Base-by-base conservation (phyloP, 257 asterid genomes). In the Nemophila menziesii region DNA sequence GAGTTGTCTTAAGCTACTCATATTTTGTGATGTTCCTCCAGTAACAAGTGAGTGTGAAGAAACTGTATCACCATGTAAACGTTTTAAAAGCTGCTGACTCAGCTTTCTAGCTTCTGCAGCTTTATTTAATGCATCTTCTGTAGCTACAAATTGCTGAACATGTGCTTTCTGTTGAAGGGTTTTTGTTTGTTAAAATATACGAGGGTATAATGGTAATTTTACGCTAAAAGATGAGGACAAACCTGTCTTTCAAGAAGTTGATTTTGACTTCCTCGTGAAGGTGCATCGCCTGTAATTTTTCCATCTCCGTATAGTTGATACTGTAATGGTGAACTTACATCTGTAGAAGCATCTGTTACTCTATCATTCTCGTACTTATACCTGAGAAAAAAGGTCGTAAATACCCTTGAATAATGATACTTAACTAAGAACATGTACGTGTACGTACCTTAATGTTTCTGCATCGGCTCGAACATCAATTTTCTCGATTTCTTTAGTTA, bases 221-320 rank as follows among this genome's bases (percentile, higher is more conserved):
- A n/a, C n/a, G n/a, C n/a, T n/a, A 49, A 14, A 16, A 38, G 11
- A 15, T 10, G 48, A 56, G 55, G 41, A 52, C 39, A 22, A 56
- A 85, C 96, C 94, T 90, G 99, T 81, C 99, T 85, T 73, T 90
- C 99, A 71, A 81, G 81, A 66, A 90, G 99, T 75, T 85, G 99
- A 69, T 90, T 76, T 60, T 79, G 83, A 8, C 85, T 70, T 54
- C 96, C 96, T 71, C 67, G 77, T 55, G 94, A 70, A 61, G 82
- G 72, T 11, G 75, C 64, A 80, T 85, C 94, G 52, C 72, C 78
- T 51, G 86, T 86, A 16, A 66, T 73, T 66, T 77, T 85, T 60
- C 94, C 96, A 52, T 78, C 75, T 44, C 99, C 94, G 66, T 81
- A 90, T 51, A 90, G 83, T 68, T 77, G 96, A 78, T 73, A 75